These are phyloP conservation scores for Parastagonospora nodorum DNA, from an alignment of 2,329 filamentous ascomycete species.

Conservation along the genomic window DNA sequence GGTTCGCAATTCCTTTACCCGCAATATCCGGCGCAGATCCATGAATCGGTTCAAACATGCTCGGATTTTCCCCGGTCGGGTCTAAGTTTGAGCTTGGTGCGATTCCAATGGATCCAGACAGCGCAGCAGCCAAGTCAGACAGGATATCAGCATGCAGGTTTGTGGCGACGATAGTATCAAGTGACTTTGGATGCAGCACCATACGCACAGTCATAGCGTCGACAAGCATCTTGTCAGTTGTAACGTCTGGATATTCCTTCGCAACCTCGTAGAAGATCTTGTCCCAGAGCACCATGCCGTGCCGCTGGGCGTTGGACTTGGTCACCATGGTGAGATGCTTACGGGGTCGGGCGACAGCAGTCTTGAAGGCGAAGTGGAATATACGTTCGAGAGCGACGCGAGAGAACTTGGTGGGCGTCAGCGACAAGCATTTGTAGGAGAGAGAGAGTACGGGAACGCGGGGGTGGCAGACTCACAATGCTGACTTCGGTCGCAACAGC, in stretches of 20 bases:
- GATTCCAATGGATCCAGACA: slow-evolving; percentile 71
- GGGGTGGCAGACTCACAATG: slow-evolving; percentile 25
- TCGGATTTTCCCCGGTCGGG: slow-evolving; percentile 61
- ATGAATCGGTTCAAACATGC: slow-evolving; percentile 68
- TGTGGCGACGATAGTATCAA: slow-evolving; percentile 56
- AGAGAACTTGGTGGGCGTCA: slow-evolving; percentile 40
- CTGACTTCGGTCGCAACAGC: slow-evolving; percentile 54
- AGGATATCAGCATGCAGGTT: slow-evolving; percentile 65
- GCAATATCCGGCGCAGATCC: slow-evolving; percentile 69
- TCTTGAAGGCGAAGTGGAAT: slow-evolving; percentile 55
- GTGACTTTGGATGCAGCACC: slow-evolving; percentile 51
- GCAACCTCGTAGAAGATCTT: slow-evolving; percentile 53
- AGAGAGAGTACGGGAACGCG: not conserved
- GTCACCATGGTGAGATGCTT: slow-evolving; percentile 58
- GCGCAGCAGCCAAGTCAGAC: slow-evolving; percentile 68
- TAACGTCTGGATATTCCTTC: slow-evolving; percentile 52
- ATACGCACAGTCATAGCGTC: slow-evolving; percentile 57
- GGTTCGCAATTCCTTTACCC: slow-evolving; percentile 66
- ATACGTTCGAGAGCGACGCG: slow-evolving; percentile 54
- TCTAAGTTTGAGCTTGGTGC: slow-evolving; percentile 71
- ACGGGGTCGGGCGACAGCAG: slow-evolving; percentile 48
- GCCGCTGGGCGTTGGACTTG: slow-evolving; percentile 55
- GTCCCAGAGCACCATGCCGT: slow-evolving; percentile 58
- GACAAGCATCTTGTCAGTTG: slow-evolving; percentile 56
- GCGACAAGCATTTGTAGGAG: not conserved